Evolutionary conservation across 2,329 filamentous ascomycete species (phyloP).

Genomic region (Colletotrichum cuscutae): DNA sequence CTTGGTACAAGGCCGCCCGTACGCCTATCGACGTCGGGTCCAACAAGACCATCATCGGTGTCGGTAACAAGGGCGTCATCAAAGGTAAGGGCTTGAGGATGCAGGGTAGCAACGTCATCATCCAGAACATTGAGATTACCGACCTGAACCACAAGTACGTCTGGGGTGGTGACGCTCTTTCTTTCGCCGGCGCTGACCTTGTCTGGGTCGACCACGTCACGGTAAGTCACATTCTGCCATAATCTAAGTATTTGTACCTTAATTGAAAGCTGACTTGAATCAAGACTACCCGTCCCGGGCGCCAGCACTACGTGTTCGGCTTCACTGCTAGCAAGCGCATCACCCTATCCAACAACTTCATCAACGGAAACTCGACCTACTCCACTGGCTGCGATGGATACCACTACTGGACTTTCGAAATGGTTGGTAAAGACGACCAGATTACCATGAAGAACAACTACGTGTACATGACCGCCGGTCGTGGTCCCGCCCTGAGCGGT

Average conservation of each 20-base stretch:
- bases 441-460: conserved; percentile 37
- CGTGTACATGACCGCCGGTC: conserved; percentile 39
- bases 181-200: conserved; percentile 24
- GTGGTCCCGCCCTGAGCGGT: conserved; percentile 41
- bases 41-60: conserved; percentile 30
- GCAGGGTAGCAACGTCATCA: conserved; percentile 28
- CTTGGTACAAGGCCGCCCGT: conserved; percentile 27
- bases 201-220: conserved; percentile 33
- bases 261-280: not conserved
- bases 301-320: conserved; percentile 31
- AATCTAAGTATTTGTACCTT: not conserved
- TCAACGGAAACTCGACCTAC: conserved; percentile 23
- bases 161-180: conserved; percentile 29
- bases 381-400: conserved; percentile 28
- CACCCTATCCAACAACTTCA: conserved; percentile 33
- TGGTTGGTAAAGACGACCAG: conserved; percentile 21
- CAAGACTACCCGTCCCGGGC: conserved; percentile 25
- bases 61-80: conserved; percentile 22
- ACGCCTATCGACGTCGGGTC: conserved; percentile 25
- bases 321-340: conserved; percentile 31
- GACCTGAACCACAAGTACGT: conserved; percentile 31
- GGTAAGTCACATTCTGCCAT: not conserved
- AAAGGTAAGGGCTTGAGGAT: conserved; percentile 32
- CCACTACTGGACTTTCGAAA: conserved; percentile 29
- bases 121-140: conserved; percentile 27